These are phyloP conservation scores for Skeletonema tropicum DNA, from an alignment of 108 stramenopile species.

Conservation along the genomic window DNA sequence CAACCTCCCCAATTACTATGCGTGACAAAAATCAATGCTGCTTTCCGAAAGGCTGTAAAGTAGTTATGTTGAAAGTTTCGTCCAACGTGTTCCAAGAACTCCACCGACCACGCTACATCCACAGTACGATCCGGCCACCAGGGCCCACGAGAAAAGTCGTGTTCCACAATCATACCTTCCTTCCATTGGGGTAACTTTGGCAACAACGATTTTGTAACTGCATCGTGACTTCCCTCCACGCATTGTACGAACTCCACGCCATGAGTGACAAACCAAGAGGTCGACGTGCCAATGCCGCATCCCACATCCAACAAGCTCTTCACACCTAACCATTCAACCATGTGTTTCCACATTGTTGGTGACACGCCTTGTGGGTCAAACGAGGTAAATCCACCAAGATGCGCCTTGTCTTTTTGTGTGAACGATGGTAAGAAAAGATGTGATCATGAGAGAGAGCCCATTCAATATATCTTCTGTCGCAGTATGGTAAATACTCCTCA, in stretches of 20 bases:
- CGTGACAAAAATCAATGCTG: constrained; percentile 83
- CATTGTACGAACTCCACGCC: constrained; percentile 64
- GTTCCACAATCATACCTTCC: constrained; percentile 33
- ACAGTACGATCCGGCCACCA: constrained; percentile 86
- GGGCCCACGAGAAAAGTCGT: constrained; percentile 74
- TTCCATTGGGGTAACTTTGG: constrained; percentile 34
- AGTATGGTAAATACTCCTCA: too few species aligned
- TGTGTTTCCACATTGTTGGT: constrained; percentile 63
- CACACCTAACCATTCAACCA: constrained; percentile 51
- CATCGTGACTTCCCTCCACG: constrained; percentile 86
- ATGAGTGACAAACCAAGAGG: constrained; percentile 73
- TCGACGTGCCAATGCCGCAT: constrained; percentile 75
- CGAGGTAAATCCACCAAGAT: constrained; percentile 81
- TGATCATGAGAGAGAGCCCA: too few species aligned
- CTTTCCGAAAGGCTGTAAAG: constrained; percentile 73
- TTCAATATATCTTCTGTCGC: too few species aligned
- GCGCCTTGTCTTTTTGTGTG: constrained; percentile 49
- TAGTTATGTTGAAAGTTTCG: constrained; percentile 79
- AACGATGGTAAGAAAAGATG: too few species aligned
- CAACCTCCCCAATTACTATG: constrained; percentile 69
- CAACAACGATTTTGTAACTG: constrained; percentile 57
- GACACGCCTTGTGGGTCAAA: constrained; percentile 59
- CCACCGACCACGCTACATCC: constrained; percentile 83
- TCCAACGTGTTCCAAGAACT: constrained; percentile 71
- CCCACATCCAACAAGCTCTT: constrained; percentile 82